Evolutionary conservation across 441 rosid species (phyloP), one percentile per base, ranked within the genome.

Genomic region (Isatis lusitanica): DNA sequence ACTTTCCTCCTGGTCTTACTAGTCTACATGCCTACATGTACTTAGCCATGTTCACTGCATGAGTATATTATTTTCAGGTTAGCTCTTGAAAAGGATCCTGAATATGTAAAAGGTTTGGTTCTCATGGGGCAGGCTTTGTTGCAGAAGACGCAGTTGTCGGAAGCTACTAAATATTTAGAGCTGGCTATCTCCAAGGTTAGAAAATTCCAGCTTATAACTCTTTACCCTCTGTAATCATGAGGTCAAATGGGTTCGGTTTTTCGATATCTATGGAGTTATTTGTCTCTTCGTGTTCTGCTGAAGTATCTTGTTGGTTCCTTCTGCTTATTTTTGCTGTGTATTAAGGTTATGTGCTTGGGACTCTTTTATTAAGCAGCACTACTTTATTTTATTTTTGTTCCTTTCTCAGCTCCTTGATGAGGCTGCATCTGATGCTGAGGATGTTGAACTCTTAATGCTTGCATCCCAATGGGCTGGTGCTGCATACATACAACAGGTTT

Each of bases 401-500:
- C 18, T 42, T 6, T 57, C 66, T 52, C 90, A 94, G 99, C 83
- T 94, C 21, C 74, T 75, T 76, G 72, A 68, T 57, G 84, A 80
- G 63, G 60, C 79, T 69, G 82, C 84, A 30, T 76, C 82, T 21
- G 80, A 77, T 56, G 81, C 74, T 4, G 88, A 89, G 68, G 79
- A 88, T 78, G 74, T 83, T 38, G 85, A 88, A 76, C 91, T 81
- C 62, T 73, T 88, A 38, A 88, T 92, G 78, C 79, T 88, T 24
- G 85, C 93, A 44, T 94, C 94, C 70, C 89, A 85, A 57, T 89
- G 92, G 93, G 93, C 97, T 44, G 98, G 96, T 61, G 73, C 85
- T 43, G 90, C 90, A 53, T 83, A 74, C 70, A 75, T 82, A 55
- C 81, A 76, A 63, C 97, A 88, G 99, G 98, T 90, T 42, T 21